Evolutionary conservation across 768 basidiomycete species (phyloP).

Genomic region (Cubamyces sp.): DNA sequence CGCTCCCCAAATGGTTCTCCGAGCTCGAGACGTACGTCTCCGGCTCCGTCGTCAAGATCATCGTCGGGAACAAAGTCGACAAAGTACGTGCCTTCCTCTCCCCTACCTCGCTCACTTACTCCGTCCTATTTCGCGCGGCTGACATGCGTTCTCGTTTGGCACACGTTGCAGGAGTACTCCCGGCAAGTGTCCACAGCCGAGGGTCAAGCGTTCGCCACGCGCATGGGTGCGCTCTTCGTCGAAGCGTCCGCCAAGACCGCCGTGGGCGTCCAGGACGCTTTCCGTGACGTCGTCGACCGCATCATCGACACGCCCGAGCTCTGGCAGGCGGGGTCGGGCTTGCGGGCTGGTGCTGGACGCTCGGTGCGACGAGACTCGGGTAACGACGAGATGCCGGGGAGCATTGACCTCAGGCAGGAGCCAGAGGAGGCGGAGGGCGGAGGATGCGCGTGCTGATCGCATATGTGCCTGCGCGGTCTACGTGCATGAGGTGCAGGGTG

Average conservation of each 20-base stretch:
- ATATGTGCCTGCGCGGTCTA: neutral
- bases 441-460: constrained; percentile 40
- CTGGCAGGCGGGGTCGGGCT: constrained; percentile 51
- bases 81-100: constrained; percentile 52
- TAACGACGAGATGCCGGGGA: constrained; percentile 46
- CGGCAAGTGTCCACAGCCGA: constrained; percentile 83
- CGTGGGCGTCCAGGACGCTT: constrained; percentile 77
- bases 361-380: constrained; percentile 11
- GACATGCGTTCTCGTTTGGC: neutral
- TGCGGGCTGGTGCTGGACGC: constrained; percentile 23
- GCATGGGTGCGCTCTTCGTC: constrained; percentile 85
- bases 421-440: constrained; percentile 29
- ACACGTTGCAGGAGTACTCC: constrained; percentile 71
- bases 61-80: constrained; percentile 95
- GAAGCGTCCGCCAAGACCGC: constrained; percentile 95
- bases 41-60: constrained; percentile 85
- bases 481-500: no score
- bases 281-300: constrained; percentile 75
- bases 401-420: constrained; percentile 40
- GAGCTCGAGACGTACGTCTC: constrained; percentile 95
- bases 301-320: constrained; percentile 85
- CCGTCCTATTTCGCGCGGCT: neutral
- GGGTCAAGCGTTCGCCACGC: constrained; percentile 76
- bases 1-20: constrained; percentile 89
- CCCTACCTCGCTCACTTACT: neutral